Base-by-base conservation (phyloP, 129 eudicot genomes). In the Flaveria bidentis region DNA sequence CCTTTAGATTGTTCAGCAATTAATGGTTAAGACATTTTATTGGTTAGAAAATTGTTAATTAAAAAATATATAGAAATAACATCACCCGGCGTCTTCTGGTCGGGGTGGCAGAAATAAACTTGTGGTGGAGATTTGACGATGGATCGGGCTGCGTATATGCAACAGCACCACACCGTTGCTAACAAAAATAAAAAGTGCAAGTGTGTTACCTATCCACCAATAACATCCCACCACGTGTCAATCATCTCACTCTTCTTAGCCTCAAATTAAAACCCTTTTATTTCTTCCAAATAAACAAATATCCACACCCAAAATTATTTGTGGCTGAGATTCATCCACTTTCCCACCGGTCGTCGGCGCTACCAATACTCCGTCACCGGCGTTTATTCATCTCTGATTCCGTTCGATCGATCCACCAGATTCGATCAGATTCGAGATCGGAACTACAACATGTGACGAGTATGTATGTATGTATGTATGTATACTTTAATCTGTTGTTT, bases 321-420 rank as follows among this genome's bases (percentile, higher is more conserved):
- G 97, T 92, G 97, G 97, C 91, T 92, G 52, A 85, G 67, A 83
- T 74, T 88, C 10, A 15, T 60, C 55, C 7, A 14, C n/a, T 7
- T 18, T 50, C 53, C 61, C 74, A 66, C 46, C 1, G 6, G 6
- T 22, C 41, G 41, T 36, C 41, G 41, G 41, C 41, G 6, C 41
- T 5, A 36, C 41, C 41, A 1, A 4, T 5, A 36, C 41, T 36
- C 41, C 6, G 41, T 36, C 41, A 36, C 41, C 41, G 41, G 41
- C 41, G 41, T 36, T 5, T 36, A 36, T 36, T 36, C 41, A 36
- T 44, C 49, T 44, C 49, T 9, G 49, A 8, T 1, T 44, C 49
- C 13, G 49, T 10, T 45, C 13, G 11, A 44, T 44, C 47, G 47
- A 9, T 44, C 47, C 47, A 44, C 47, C 49, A 45, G 49, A 45